Percentiles rank a stretch among this genome's conserved stretches.
Evolutionary conservation across 176 grass and related monocot species (phyloP).

Genomic region (Carex parvula): DNA sequence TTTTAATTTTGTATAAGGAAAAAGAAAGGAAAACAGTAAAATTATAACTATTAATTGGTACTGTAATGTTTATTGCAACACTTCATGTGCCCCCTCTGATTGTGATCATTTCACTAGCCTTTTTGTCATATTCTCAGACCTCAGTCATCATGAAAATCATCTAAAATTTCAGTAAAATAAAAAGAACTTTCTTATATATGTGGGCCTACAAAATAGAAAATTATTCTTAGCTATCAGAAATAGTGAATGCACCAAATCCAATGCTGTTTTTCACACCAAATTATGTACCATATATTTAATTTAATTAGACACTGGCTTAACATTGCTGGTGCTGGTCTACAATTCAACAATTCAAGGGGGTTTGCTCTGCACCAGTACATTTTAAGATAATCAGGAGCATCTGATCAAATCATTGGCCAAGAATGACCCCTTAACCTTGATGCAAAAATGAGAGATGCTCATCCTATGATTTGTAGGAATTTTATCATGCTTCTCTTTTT

Average conservation of each 20-base stretch:
- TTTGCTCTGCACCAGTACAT: no score
- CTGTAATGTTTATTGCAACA: background rate
- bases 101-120: conserved; percentile 11
- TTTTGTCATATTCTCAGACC: background rate
- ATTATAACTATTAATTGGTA: background rate
- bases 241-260: background rate
- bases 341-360: no score
- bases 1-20: background rate
- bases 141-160: conserved; percentile 18
- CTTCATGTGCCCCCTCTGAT: conserved; percentile 11
- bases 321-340: no score
- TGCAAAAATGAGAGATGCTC: no score
- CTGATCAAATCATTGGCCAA: no score
- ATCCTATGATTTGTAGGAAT: no score
- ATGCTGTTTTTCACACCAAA: background rate
- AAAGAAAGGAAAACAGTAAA: background rate
- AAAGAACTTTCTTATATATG: background rate
- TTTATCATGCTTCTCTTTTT: no score
- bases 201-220: background rate
- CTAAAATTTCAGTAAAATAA: background rate
- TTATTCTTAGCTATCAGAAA: background rate
- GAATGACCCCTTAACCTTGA: no score
- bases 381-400: no score
- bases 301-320: no score
- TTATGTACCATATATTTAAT: background rate